A percentile compares a stretch with the other conserved stretches of the same genome.
These are phyloP conservation scores for Psidium guajava DNA, from an alignment of 345 rosid species.

Conservation along the genomic window DNA sequence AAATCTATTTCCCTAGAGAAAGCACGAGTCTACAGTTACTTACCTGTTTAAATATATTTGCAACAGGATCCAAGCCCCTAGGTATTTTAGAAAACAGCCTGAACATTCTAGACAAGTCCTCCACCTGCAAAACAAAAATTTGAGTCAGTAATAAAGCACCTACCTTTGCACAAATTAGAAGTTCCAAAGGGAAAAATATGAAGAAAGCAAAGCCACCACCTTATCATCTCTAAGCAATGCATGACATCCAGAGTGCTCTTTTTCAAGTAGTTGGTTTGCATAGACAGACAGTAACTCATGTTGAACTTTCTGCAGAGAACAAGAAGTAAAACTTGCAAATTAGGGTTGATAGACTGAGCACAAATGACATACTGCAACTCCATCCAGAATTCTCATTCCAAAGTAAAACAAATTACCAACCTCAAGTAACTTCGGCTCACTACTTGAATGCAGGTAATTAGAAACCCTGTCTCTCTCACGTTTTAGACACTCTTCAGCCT, in stretches of 20 bases:
- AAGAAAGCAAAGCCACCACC: conserved; percentile 17
- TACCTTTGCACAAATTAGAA: not conserved
- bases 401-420: conserved; percentile 12
- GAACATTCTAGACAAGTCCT: conserved; percentile 70
- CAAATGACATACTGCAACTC: not conserved
- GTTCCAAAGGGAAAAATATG: not conserved
- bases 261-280: conserved; percentile 43
- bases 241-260: conserved; percentile 50
- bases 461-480: conserved; percentile 49
- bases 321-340: not conserved
- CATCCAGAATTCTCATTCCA: not conserved
- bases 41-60: conserved; percentile 51
- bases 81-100: conserved; percentile 49
- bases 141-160: not conserved
- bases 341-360: not conserved
- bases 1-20: not conserved
- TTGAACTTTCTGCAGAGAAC: conserved; percentile 38
- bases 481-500: conserved; percentile 53
- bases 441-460: conserved; percentile 39
- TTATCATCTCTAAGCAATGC: conserved; percentile 70
- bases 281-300: conserved; percentile 30
- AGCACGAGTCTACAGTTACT: not conserved
- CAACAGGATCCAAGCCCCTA: conserved; percentile 48
- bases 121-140: conserved; percentile 26
- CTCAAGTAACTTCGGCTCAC: conserved; percentile 49